Base-by-base conservation (phyloP, 148 eudicot genomes). In the Camellia sinensis region DNA sequence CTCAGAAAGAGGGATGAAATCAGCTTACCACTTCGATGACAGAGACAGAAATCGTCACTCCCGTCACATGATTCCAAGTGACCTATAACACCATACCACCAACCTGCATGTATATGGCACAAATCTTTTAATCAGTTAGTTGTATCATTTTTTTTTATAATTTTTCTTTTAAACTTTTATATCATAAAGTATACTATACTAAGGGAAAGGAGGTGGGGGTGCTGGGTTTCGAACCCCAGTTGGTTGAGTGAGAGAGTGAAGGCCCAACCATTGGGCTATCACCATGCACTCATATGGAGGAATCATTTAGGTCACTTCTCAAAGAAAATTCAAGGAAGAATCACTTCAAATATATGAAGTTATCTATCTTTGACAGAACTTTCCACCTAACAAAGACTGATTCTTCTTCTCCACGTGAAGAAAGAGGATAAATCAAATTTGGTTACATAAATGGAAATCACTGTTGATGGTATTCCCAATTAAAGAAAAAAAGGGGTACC, bases 71-170 rank as follows among this genome's bases (percentile, higher is more conserved):
- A 75, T 89, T 93, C 99, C 82, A 92, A 87, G 90, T 95, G 99
- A 59, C 99, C 97, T 73, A 95, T 92, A 79, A 89, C 86, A 50
- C 99, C 99, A 86, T 96, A 96, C 99, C 99, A 93, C 99, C 99
- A 96, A 71, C 99, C 99, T 96, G 88, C 86, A 84, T 73, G 45
- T 14, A 77, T 22, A 77, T 63, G 68, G 76, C 52, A 57, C 15
- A 59, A 21, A n/a, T 12, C 18, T 40, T 22, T 81, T 43, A 63
- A 63, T 52, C 14, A 10, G 45, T 17, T 13, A 22, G 13, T n/a
- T 2, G 37, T 43, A 50, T 50, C 18, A 18, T 17, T 67, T 53
- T 77, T 1, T 41, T 48, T 3, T 0, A n/a, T 3, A 48, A 48
- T 7, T 48, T 29, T 29, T 29, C 37, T 29, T 29, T 29, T 29